Base-by-base conservation (phyloP, 2,329 filamentous ascomycete species). In the Ramularia collo-cygni region DNA sequence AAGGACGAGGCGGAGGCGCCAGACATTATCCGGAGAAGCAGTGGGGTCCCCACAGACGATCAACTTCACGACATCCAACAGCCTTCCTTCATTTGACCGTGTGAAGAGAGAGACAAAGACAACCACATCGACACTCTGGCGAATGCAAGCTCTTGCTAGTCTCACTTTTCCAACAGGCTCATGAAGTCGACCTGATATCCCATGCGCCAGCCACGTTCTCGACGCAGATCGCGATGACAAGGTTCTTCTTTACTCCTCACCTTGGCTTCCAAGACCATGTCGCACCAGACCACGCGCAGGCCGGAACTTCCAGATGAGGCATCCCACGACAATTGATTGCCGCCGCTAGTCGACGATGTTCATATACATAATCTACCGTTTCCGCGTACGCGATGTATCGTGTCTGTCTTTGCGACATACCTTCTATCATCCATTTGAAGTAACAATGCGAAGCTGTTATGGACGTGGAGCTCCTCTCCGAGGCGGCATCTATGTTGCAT, bases 381-480 rank as follows among this genome's bases (percentile, higher is more conserved):
- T 17, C 7, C 29, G 12, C 14, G 17, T 19, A 21, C 19, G n/a
- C 13, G 19, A 12, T 4, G 9, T n/a, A 13, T n/a, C 13, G 8
- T 12, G 16, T 4, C 16, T n/a, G 13, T 33, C 16, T 13, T n/a
- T 19, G 4, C 31, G 12, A 9, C 31, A n/a, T 18, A 8, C 18
- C 16, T 33, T 33, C 5, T 19, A 7, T 4, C 16, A n/a, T 33
- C 15, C 8, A 19, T 10, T n/a, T 10, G 10, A 24, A 24, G 21
- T 2, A 16, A 10, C 27, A 43, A 43, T 45, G 38, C 33, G 43
- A 19, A 40, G 38, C 35, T 45, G 43, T 32, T 51, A 51, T 35
- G 46, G 46, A 16, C 39, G 48, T 32, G 48, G 48, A 27, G 41
- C 40, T 26, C 46, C 48, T 14, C 17, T 51, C 34, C 38, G 48